Conservation (phyloP, 164 flowering plant species). For the Akebia trifoliata region DNA sequence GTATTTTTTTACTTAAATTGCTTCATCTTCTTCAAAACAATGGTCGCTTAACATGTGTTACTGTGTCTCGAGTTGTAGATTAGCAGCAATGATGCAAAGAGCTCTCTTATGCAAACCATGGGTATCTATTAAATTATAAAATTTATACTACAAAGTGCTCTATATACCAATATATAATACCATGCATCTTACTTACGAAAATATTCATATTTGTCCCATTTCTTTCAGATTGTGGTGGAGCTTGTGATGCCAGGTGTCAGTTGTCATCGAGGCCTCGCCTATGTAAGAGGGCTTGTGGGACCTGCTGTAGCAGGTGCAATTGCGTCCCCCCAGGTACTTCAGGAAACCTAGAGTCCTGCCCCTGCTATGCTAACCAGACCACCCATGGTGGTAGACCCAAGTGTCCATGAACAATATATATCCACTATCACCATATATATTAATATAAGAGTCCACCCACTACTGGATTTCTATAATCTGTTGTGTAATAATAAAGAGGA, state of each 20-base stretch:
- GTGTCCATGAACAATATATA: conserved; percentile 26
- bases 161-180: too few relatives aligned
- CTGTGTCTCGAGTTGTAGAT: not conserved
- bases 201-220: not conserved
- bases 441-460: too few relatives aligned
- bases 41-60: too few relatives aligned
- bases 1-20: too few relatives aligned
- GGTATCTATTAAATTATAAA: not conserved
- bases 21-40: too few relatives aligned
- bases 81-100: not conserved
- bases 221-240: conserved; percentile 23
- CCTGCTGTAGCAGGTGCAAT: conserved; percentile 30
- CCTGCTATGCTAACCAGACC: conserved; percentile 32
- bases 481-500: too few relatives aligned
- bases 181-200: too few relatives aligned
- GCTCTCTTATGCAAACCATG: not conserved
- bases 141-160: too few relatives aligned
- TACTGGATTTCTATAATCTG: too few relatives aligned
- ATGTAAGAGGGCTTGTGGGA: conserved; percentile 39
- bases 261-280: conserved; percentile 25
- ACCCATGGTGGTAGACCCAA: conserved; percentile 27
- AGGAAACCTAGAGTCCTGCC: conserved; percentile 26
- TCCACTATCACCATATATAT: too few relatives aligned
- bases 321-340: conserved; percentile 40
- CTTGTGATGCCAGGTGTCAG: conserved; percentile 26